These are phyloP conservation scores for Castanospermum australe DNA, from an alignment of 306 rosid genomes.

Conservation along the genomic window DNA sequence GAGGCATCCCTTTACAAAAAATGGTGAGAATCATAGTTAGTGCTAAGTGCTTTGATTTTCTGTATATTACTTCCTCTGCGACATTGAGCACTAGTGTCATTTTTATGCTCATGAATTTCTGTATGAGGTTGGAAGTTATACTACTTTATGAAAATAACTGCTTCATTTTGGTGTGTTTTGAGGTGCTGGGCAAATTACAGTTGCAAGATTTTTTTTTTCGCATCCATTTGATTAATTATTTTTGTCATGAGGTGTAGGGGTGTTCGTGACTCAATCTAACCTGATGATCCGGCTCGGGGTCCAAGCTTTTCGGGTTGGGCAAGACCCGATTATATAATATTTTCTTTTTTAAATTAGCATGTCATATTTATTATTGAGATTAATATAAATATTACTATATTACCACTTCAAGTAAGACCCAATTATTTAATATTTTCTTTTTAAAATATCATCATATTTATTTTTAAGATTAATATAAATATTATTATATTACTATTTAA, in stretches of 20 bases:
- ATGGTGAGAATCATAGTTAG: slow-evolving; percentile 60
- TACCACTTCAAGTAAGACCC: too few species aligned
- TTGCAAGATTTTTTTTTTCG: neutral
- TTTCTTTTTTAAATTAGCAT: too few species aligned
- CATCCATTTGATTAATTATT: neutral
- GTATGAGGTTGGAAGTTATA: neutral
- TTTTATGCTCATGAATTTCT: neutral
- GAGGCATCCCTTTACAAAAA: slow-evolving; percentile 72
- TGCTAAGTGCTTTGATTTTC: neutral
- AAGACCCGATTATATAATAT: too few species aligned
- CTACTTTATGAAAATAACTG: neutral
- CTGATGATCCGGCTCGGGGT: too few species aligned
- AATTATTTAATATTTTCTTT: too few species aligned
- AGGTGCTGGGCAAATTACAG: neutral
- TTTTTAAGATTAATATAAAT: too few species aligned
- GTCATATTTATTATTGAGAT: too few species aligned
- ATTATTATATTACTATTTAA: too few species aligned
- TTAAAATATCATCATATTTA: too few species aligned
- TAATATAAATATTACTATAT: too few species aligned
- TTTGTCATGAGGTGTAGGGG: neutral
- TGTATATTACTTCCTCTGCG: neutral
- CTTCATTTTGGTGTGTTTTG: neutral
- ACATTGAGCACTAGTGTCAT: neutral
- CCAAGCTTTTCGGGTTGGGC: too few species aligned
- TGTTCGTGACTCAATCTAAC: too few species aligned